These are phyloP conservation scores for Orbilia oligospora DNA, from an alignment of 2,329 filamentous ascomycete genomes.

Conservation along the genomic window DNA sequence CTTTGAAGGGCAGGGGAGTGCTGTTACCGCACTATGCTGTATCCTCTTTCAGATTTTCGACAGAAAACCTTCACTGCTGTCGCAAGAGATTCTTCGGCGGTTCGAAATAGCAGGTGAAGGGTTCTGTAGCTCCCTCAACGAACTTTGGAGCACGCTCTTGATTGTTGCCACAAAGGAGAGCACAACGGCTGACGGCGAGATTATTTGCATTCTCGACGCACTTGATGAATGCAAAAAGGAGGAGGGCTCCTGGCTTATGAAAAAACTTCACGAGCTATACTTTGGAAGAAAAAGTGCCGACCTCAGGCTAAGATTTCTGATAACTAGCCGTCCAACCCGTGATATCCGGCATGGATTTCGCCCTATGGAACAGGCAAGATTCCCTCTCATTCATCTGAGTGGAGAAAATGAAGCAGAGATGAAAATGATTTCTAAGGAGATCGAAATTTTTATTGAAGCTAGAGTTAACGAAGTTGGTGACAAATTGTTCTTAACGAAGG, in stretches of 20 bases:
- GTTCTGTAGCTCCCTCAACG: slow-evolving; percentile 62
- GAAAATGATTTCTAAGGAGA: slow-evolving; percentile 65
- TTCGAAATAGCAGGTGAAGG: slow-evolving; percentile 65
- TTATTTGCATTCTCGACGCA: slow-evolving; percentile 67
- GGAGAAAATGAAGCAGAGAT: too few relatives aligned
- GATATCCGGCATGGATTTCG: slow-evolving; percentile 65
- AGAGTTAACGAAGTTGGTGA: slow-evolving; percentile 63
- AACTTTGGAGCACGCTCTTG: slow-evolving; percentile 66
- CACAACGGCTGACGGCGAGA: too few relatives aligned
- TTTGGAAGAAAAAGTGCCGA: too few relatives aligned
- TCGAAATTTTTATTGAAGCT: slow-evolving; percentile 66
- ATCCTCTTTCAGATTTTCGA: slow-evolving; percentile 5
- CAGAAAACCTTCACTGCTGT: slow-evolving; percentile 64
- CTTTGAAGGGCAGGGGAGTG: too few relatives aligned
- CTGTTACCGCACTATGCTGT: not conserved
- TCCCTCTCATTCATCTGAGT: too few relatives aligned
- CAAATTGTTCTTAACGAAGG: slow-evolving; percentile 61
- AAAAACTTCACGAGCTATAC: not conserved
- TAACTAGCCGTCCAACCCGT: slow-evolving; percentile 67
- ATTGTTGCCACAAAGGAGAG: slow-evolving; percentile 59
- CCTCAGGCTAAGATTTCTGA: slow-evolving; percentile 65
- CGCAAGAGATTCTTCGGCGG: slow-evolving; percentile 65
- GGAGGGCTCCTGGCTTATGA: not conserved
- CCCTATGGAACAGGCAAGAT: too few relatives aligned
- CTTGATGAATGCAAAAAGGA: slow-evolving; percentile 66